Evolutionary conservation across 352 stramenopile genomes (phyloP).

Genomic region (Pythium brassicae): DNA sequence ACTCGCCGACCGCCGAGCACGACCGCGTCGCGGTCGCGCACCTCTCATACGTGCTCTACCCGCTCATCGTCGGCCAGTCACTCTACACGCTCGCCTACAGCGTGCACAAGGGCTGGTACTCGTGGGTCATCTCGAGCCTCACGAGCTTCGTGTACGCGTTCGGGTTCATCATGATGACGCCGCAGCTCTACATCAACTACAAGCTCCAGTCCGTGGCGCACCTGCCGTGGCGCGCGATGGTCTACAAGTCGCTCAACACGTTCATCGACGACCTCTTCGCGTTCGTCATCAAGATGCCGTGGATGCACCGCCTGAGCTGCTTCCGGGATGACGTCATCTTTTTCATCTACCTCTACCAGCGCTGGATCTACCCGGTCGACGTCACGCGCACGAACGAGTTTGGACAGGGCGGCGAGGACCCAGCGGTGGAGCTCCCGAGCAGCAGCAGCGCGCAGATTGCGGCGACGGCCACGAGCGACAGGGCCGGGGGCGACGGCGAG

Average conservation of each 20-base stretch:
- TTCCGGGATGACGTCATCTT: slow-evolving; percentile 99
- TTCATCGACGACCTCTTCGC: slow-evolving; percentile 98
- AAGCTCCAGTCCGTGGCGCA: slow-evolving; percentile 96
- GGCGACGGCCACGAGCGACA: slow-evolving; percentile 12
- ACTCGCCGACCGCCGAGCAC: slow-evolving; percentile 77
- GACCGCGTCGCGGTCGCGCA: slow-evolving; percentile 82
- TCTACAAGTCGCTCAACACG: slow-evolving; percentile 98
- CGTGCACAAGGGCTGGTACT: slow-evolving; percentile 96
- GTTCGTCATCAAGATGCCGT: slow-evolving; percentile 98
- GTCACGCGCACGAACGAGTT: slow-evolving; percentile 92
- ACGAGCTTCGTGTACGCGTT: slow-evolving; percentile 99
- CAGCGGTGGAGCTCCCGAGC: slow-evolving; percentile 9
- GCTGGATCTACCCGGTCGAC: slow-evolving; percentile 96
- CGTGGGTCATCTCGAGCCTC: slow-evolving; percentile 94
- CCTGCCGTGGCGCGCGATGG: slow-evolving; percentile 96
- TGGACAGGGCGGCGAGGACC: slow-evolving; percentile 68
- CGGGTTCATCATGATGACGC: slow-evolving; percentile 99
- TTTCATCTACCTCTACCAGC: slow-evolving; percentile 99
- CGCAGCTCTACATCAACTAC: slow-evolving; percentile 98
- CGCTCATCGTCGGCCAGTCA: slow-evolving; percentile 92
- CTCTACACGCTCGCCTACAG: slow-evolving; percentile 92
- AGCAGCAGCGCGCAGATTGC: not conserved
- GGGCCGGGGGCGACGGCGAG: slow-evolving; percentile 15
- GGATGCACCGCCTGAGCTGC: slow-evolving; percentile 96
- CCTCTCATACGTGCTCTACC: slow-evolving; percentile 81